These are phyloP conservation scores for Neocatenulostroma microsporum DNA, from an alignment of 2,329 filamentous ascomycete genomes.

Conservation along the genomic window DNA sequence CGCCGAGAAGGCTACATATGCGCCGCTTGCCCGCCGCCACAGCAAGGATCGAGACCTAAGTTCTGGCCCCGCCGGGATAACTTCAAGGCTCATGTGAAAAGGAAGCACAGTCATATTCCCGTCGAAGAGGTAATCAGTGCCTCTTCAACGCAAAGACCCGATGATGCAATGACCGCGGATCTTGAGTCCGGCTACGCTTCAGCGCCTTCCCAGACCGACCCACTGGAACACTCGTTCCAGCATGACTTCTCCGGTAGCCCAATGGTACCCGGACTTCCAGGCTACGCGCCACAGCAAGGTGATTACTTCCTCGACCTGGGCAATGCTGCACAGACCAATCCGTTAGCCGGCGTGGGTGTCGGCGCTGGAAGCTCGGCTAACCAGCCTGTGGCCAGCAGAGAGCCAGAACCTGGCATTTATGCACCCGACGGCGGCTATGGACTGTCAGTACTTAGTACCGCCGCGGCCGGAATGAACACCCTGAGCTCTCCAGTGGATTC, in stretches of 20 bases:
- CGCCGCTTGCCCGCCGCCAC: conserved; percentile 52
- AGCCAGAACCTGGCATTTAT: conserved; percentile 7
- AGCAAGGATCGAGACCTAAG: conserved; percentile 54
- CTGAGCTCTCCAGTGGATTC: background rate
- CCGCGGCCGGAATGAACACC: background rate
- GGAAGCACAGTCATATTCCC: conserved; percentile 53
- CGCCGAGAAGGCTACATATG: conserved; percentile 38
- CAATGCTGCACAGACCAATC: background rate
- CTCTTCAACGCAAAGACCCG: conserved; percentile 4
- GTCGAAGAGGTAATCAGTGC: conserved; percentile 36
- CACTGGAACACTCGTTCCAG: conserved; percentile 4
- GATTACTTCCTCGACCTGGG: conserved; percentile 5
- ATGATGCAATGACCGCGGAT: conserved; percentile 7
- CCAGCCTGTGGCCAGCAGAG: conserved; percentile 1
- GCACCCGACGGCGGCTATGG: conserved; percentile 3
- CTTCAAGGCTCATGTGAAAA: conserved; percentile 68
- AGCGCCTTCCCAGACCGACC: conserved; percentile 1
- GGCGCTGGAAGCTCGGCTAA: conserved; percentile 8
- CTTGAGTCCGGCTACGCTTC: conserved; percentile 9
- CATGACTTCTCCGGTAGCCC: background rate
- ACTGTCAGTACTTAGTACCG: conserved; percentile 2
- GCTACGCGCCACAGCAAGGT: conserved; percentile 6
- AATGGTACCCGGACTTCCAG: background rate
- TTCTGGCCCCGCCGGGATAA: conserved; percentile 78
- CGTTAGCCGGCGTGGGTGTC: conserved; percentile 8